Evolutionary conservation across 1,139 yeast species (phyloP).

Genomic region (Pichia sp.): DNA sequence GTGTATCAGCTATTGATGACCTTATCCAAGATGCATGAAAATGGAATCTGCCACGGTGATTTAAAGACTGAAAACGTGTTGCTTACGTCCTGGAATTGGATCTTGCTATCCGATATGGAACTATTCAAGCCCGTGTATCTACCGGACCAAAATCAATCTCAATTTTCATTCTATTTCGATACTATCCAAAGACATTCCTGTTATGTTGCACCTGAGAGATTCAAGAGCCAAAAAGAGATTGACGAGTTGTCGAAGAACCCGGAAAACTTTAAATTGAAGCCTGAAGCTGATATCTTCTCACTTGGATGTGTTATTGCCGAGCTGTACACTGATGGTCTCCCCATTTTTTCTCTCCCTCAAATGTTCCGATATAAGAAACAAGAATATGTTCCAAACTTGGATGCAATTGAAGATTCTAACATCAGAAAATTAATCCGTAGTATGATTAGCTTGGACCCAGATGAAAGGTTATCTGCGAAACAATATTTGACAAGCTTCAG

Average conservation of each 20-base stretch:
- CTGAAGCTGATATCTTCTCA: slow-evolving; percentile 83
- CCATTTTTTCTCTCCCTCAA: slow-evolving; percentile 82
- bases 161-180: slow-evolving; percentile 87
- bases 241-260: slow-evolving; percentile 26
- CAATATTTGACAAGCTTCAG: slow-evolving; percentile 50
- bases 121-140: slow-evolving; percentile 76
- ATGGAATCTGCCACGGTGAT: slow-evolving; percentile 78
- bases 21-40: slow-evolving; percentile 58
- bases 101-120: slow-evolving; percentile 77
- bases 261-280: slow-evolving; percentile 44
- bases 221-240: slow-evolving; percentile 39
- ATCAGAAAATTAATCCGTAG: slow-evolving; percentile 52
- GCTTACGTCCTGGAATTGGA: slow-evolving; percentile 89
- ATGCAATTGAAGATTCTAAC: slow-evolving; percentile 46
- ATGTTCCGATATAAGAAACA: slow-evolving; percentile 74
- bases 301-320: slow-evolving; percentile 92
- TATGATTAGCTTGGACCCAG: slow-evolving; percentile 64
- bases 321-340: slow-evolving; percentile 77
- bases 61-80: slow-evolving; percentile 84
- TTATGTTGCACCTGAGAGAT: slow-evolving; percentile 93
- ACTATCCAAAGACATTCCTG: slow-evolving; percentile 83
- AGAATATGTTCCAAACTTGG: slow-evolving; percentile 60
- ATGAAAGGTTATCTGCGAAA: slow-evolving; percentile 51
- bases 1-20: slow-evolving; percentile 70
- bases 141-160: slow-evolving; percentile 95